Evolutionary conservation across 495 filamentous ascomycete genomes (phyloP).

Genomic region (Haplographium delicatum): DNA sequence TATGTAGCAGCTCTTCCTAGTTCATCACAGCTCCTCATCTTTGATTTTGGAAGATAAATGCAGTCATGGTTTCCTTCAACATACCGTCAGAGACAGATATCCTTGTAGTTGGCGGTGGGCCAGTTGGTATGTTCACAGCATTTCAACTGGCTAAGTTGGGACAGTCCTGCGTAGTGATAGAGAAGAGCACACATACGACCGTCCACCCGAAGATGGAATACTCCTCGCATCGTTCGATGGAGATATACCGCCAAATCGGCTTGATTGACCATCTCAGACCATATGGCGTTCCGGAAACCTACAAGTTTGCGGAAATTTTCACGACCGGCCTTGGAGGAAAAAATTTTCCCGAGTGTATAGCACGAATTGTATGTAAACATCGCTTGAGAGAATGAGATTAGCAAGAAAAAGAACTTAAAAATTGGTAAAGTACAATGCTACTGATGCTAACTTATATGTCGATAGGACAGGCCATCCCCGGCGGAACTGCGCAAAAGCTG

Average conservation of each 20-base stretch:
- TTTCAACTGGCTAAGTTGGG: slow-evolving; percentile 14
- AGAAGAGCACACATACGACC: slow-evolving; percentile 23
- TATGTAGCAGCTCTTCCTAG: no score
- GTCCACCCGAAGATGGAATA: slow-evolving; percentile 35
- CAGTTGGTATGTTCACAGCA: slow-evolving; percentile 27
- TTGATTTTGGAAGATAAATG: no score
- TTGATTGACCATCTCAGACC: slow-evolving; percentile 21
- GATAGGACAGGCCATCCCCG: background rate
- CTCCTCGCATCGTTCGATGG: slow-evolving; percentile 30
- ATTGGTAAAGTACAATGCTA: no score
- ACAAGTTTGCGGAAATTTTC: background rate
- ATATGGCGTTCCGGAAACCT: background rate
- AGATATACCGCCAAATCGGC: slow-evolving; percentile 27
- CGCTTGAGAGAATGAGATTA: no score
- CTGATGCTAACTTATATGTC: no score
- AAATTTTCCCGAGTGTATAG: background rate
- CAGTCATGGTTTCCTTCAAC: no score
- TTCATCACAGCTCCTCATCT: no score
- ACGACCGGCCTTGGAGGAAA: background rate
- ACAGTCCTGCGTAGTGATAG: slow-evolving; percentile 16
- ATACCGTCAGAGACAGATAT: slow-evolving; percentile 9
- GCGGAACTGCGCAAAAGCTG: background rate
- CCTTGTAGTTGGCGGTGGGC: slow-evolving; percentile 27
- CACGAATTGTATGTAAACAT: background rate
- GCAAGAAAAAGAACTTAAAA: no score